Base-by-base conservation (phyloP, 768 basidiomycete genomes). In the Naganishia vaughanmartiniae region DNA sequence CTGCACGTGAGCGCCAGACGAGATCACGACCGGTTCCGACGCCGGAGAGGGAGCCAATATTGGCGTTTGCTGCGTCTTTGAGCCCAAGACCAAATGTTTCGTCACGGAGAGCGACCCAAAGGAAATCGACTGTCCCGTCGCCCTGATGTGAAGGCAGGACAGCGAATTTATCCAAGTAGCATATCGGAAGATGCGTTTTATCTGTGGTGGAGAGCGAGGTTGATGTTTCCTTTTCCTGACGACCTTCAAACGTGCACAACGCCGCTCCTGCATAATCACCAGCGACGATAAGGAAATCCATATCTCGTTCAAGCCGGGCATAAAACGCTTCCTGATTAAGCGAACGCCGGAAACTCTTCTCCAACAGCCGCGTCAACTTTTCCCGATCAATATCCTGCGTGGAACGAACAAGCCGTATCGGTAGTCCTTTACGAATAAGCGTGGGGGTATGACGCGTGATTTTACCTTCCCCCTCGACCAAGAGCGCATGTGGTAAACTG, bases 121-220 rank as follows among this genome's bases (percentile, higher is more conserved):
- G 84, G 84, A 99, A 99, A 83, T 99, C 96, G 70, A 98, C 96
- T 0, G 96, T 98, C 21, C 96, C 96, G 76, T 98, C 95, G 26
- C 96, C 96, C 81, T 99, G 96, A 78, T 97, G 88, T 71, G 85
- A 88, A 2, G 96, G 96, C 46, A 94, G 85, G 48, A 99, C 93
- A 19, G 94, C 95, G 80, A 99, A 99, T 83, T 99, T 99, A 85
- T 99, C 96, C 57, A 99, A 87, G 82, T 99, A 99, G 19, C 91
- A 89, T 71, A 95, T 87, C 7, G 89, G 86, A 14, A 54, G 39
- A 11, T 70, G 67, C 24, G n/a, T n/a, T 17, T 57, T 57, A 12
- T 58, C 68, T n/a, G 78, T 75, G 1, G 11, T 17, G 1, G 60
- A 63, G 12, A 63, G 60, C 69, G 65, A 53, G 55, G 56, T 33